Base-by-base conservation (phyloP, 2,329 filamentous ascomycete species). In the Diplodia seriata region DNA sequence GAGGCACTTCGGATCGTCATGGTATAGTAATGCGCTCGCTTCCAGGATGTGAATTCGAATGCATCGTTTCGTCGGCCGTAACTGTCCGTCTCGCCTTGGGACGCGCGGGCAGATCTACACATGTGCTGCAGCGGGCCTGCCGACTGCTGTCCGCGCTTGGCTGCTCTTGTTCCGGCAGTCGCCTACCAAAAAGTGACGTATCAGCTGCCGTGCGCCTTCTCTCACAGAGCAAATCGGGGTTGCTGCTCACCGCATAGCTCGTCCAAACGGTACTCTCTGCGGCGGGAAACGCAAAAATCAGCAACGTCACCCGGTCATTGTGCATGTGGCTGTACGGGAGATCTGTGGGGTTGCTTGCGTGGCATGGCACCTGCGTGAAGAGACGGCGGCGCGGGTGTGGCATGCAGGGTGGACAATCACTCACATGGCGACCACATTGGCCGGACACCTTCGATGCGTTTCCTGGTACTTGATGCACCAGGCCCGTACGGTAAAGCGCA, bases 391-490 rank as follows among this genome's bases (percentile, higher is more conserved):
- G 50, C 29, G 49, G 62, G 31, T 29, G 14, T 23, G 29, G 12
- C 38, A 31, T 51, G 62, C 56, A 62, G 66, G 33, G 38, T 63
- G 54, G 29, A 15, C 18, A 23, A 47, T 12, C 26, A 65, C 78
- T 72, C 74, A 84, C 81, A 83, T 79, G 31, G 83, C 84, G 63
- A 85, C 84, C 36, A 87, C 81, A 70, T 86, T 85, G 18, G 84
- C 81, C 26, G 83, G 82, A 75, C 85, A 87, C 69, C 85, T 78
- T 70, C 82, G 83, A 71, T 87, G 85, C 38, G 85, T 85, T 71
- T 84, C 81, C 76, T 83, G 81, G 68, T 84, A 83, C 73, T 80
- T 82, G 67, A 79, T 78, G 78, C 85, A 87, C 85, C 85, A 87
- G 20, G 84, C 84, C 70, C 84, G 80, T 55, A 87, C 85, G 9